Base-by-base conservation (phyloP, 192 early-diverging fungal genomes). In the Phycomyces nitens region DNA sequence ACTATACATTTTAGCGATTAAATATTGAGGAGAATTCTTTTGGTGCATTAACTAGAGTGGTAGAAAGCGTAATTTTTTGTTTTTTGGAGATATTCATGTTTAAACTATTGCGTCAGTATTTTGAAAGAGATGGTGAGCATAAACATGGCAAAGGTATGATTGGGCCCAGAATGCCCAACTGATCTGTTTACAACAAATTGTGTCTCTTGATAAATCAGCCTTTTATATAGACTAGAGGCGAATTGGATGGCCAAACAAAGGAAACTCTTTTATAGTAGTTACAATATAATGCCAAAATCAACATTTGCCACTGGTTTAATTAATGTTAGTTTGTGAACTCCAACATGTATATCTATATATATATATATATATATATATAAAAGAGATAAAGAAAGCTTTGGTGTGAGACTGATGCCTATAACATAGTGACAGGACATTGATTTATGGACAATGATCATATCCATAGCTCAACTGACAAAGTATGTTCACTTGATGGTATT, bases 391-490 rank as follows among this genome's bases (percentile, higher is more conserved):
- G 29, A 34, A 2, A 34, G 29, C 29, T 34, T 34, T 2, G 29
- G 29, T 34, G 29, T 2, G 29, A 34, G 29, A 2, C 29, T 34
- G 29, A 34, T 34, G 29, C 29, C 7, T 34, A 34, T 34, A 34
- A 7, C 29, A 34, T 34, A 34, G 29, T 34, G 7, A 34, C 29
- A 34, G 29, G 29, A 34, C 29, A 34, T 34, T 34, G 29, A 5
- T 7, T 34, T 34, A 65, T 71, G 57, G 62, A 64, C 53, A 64
- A 70, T 40, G 55, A 61, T 38, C 60, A 34, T 44, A 71, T 71
- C 50, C 63, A 56, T 56, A 65, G 53, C 53, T 56, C 62, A 56
- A 60, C 18, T 29, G 58, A 60, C 55, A 65, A 64, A 52, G 34
- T 56, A 60, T 39, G 60, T 73, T 53, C 21, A 58, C 59, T 53